These are phyloP conservation scores for Ephemerocybe angulata DNA, from an alignment of 768 basidiomycete genomes.

Conservation along the genomic window DNA sequence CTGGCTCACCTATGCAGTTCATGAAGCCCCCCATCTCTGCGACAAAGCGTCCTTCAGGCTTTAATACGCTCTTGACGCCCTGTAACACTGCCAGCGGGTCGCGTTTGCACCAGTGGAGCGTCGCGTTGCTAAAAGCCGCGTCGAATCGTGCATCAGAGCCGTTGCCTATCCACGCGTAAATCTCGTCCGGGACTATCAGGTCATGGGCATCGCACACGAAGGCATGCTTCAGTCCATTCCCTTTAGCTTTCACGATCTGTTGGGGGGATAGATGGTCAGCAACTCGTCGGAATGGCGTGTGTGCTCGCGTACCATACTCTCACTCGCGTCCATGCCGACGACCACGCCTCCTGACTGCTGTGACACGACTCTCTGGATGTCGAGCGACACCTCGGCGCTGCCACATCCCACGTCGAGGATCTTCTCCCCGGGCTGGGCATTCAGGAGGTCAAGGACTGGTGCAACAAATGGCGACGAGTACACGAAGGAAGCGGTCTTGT, in stretches of 20 bases:
- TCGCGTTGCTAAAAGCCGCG: conserved; percentile 77
- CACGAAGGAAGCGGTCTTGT: conserved; percentile 64
- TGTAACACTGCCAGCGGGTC: conserved; percentile 64
- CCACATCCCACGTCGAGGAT: conserved; percentile 83
- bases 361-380: conserved; percentile 51
- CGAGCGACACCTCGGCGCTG: conserved; percentile 69
- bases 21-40: conserved; percentile 77
- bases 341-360: conserved; percentile 46
- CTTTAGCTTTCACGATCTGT: conserved; percentile 15
- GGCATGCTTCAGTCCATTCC: conserved; percentile 37
- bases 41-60: conserved; percentile 66
- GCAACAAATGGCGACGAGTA: conserved; percentile 51
- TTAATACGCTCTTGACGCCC: conserved; percentile 58
- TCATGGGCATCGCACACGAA: conserved; percentile 56
- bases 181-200: conserved; percentile 35
- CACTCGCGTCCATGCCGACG: conserved; percentile 66
- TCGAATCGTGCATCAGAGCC: conserved; percentile 58
- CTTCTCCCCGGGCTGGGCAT: conserved; percentile 61
- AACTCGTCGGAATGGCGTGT: not conserved
- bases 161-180: conserved; percentile 10
- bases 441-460: conserved; percentile 56
- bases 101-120: conserved; percentile 82
- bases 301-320: conserved; percentile 60
- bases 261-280: not conserved
- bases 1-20: conserved; percentile 59